These are phyloP conservation scores for Pulicaria dysenterica DNA, from an alignment of 129 eudicot species.

Conservation along the genomic window DNA sequence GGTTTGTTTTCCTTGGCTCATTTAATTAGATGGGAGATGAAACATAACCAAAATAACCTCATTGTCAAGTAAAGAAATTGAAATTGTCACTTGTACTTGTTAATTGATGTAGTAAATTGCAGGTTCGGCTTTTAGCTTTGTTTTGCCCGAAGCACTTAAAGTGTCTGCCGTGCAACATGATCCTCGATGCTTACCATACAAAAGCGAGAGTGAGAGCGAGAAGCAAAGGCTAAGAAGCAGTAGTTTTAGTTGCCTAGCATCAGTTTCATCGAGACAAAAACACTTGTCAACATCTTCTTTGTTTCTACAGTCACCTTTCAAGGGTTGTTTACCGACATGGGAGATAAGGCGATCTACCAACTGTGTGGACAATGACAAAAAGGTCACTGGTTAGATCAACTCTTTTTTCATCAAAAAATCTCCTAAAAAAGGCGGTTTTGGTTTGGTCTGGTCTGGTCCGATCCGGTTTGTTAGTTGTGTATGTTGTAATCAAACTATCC, in stretches of 20 bases:
- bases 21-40: no score
- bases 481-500: conserved; percentile 41
- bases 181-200: conserved; percentile 36
- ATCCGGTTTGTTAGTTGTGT: conserved; percentile 39
- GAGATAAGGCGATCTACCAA: conserved; percentile 11
- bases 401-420: conserved; percentile 4
- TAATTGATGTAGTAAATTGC: neutral
- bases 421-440: conserved; percentile 30
- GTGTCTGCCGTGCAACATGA: conserved; percentile 54
- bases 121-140: conserved; percentile 73
- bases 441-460: conserved; percentile 19
- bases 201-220: conserved; percentile 39
- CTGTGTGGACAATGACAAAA: conserved; percentile 33
- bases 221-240: conserved; percentile 61
- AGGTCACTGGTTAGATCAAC: conserved; percentile 23
- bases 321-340: conserved; percentile 56
- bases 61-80: neutral
- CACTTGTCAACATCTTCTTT: conserved; percentile 68
- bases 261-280: conserved; percentile 69
- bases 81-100: neutral
- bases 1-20: no score
- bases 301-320: conserved; percentile 69
- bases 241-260: conserved; percentile 63
- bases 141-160: conserved; percentile 76
- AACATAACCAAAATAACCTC: neutral